Conservation (phyloP, 2,329 filamentous ascomycete species). For the Aspergillus sp. region DNA sequence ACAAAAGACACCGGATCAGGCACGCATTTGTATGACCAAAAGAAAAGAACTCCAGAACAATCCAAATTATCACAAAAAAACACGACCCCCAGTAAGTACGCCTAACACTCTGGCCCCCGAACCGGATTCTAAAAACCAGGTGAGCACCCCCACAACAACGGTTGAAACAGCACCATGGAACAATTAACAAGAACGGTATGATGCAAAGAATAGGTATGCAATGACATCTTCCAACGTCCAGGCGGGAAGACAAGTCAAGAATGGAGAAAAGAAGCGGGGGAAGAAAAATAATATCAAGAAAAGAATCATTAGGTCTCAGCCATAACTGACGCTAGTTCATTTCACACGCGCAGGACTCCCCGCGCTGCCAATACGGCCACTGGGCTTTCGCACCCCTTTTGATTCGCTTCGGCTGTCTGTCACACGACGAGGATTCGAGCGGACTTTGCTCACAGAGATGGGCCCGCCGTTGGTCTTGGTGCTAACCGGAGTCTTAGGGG, state of each 20-base stretch:
- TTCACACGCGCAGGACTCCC: slow-evolving; percentile 27
- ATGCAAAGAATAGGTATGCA: slow-evolving; percentile 8
- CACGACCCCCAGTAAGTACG: too few species aligned
- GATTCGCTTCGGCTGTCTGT: slow-evolving; percentile 33
- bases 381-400: slow-evolving; percentile 39
- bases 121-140: too few species aligned
- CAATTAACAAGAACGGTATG: not conserved
- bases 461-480: slow-evolving; percentile 46
- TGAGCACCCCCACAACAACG: too few species aligned
- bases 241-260: slow-evolving; percentile 4
- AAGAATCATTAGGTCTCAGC: not conserved
- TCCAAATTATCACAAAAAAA: not conserved
- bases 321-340: slow-evolving; percentile 2
- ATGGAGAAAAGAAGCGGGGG: slow-evolving; percentile 5
- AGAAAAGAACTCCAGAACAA: slow-evolving; percentile 1
- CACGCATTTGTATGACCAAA: slow-evolving; percentile 10
- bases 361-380: slow-evolving; percentile 39
- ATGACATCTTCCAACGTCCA: slow-evolving; percentile 10
- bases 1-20: slow-evolving; percentile 8
- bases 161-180: too few species aligned
- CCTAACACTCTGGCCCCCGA: too few species aligned
- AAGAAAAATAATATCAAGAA: slow-evolving; percentile 7
- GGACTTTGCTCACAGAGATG: slow-evolving; percentile 56
- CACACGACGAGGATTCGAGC: slow-evolving; percentile 43
- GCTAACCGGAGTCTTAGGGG: slow-evolving; percentile 47